Evolutionary conservation across 1,284 basidiomycete species (phyloP).

Genomic region (Cutaneotrichosporon spelunceum): DNA sequence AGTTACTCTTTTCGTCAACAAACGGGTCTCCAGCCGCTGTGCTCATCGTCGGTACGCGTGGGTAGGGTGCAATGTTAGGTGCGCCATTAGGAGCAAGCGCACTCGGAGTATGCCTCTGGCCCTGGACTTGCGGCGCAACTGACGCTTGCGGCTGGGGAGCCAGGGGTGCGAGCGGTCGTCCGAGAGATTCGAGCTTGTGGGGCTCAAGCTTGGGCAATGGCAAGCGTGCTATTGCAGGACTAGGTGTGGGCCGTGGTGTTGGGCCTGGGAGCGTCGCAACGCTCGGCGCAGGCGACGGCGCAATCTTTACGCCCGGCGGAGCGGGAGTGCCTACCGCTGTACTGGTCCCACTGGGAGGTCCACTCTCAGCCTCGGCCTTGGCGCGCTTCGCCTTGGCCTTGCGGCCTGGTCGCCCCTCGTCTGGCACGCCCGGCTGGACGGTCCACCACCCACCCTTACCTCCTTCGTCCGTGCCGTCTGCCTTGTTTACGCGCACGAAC

Average conservation of each 20-base stretch:
- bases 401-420: conserved; percentile 49
- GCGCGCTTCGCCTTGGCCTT: conserved; percentile 43
- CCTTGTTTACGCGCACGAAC: conserved; percentile 51
- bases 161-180: not conserved
- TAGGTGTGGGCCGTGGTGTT: not conserved
- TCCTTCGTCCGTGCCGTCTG: conserved; percentile 43
- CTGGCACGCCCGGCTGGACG: conserved; percentile 47
- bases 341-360: not conserved
- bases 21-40: not conserved
- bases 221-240: not conserved
- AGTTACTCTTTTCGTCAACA: not conserved
- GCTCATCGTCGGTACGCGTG: not conserved
- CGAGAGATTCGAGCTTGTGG: not conserved
- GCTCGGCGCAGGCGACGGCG: not conserved
- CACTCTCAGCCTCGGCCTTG: conserved; percentile 5
- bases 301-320: not conserved
- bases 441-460: conserved; percentile 53
- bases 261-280: not conserved
- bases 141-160: not conserved
- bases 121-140: not conserved
- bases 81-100: not conserved
- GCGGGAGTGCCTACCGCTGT: conserved; percentile 6
- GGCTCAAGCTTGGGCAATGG: not conserved
- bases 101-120: not conserved
- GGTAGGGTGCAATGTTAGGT: not conserved